These are phyloP conservation scores for Circinella umbellata DNA, from an alignment of 371 early-diverging fungal genomes.

Conservation along the genomic window DNA sequence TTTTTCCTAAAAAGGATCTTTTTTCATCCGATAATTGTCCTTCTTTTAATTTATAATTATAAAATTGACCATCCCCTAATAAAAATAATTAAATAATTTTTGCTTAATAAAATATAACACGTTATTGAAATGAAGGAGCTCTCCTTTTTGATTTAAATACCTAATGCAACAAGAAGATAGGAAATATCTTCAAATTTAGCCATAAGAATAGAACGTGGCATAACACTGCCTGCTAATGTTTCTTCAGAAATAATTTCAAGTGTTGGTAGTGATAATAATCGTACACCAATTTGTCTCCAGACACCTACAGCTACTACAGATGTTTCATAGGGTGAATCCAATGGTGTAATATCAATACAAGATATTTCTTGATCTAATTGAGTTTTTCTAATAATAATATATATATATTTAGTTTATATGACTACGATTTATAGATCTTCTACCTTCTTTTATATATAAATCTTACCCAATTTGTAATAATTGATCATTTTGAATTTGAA, in stretches of 20 bases:
- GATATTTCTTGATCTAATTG: constrained; percentile 71
- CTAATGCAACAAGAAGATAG: constrained; percentile 83
- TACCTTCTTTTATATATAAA: not conserved
- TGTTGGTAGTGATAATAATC: constrained; percentile 63
- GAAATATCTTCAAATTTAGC: constrained; percentile 71
- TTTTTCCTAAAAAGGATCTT: constrained; percentile 76
- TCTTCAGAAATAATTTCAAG: constrained; percentile 58
- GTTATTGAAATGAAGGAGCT: no score
- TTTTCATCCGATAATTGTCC: constrained; percentile 63
- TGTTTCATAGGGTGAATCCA: constrained; percentile 44
- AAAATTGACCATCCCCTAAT: constrained; percentile 82
- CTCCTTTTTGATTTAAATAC: no score
- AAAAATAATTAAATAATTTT: not conserved
- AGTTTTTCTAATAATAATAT: constrained; percentile 24
- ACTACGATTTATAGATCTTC: not conserved
- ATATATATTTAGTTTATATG: not conserved
- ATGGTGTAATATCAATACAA: constrained; percentile 72
- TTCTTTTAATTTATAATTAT: constrained; percentile 59
- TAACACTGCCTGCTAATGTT: constrained; percentile 57
- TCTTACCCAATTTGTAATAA: constrained; percentile 57
- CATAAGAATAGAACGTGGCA: constrained; percentile 83
- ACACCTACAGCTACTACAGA: constrained; percentile 72
- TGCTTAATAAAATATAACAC: no score
- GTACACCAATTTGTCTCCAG: constrained; percentile 77
- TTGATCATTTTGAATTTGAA: constrained; percentile 52